Evolutionary conservation across 1,139 yeast species (phyloP), one percentile per base, ranked within the genome.

Genomic region (Geotrichum phurueaensis): DNA sequence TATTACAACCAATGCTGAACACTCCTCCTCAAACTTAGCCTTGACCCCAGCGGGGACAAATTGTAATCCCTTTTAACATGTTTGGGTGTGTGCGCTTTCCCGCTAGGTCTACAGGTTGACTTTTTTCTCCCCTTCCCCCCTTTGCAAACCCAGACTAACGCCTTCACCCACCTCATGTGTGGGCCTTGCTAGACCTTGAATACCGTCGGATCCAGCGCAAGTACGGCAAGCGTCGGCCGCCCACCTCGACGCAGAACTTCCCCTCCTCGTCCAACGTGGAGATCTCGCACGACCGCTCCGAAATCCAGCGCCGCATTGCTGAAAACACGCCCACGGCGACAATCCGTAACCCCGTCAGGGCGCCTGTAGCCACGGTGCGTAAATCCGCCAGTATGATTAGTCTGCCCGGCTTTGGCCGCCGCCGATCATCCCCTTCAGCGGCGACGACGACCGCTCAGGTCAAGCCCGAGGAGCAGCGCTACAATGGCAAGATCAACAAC

Each of bases 131-230:
- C 5, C 18, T 18, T 15, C 5, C 29, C 23, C 54, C 23, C 54
- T 31, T 36, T 36, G 43, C 31, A 4, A 27, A 27, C 9, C 9
- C 31, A 27, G 5, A 10, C 31, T 27, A 27, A 27, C 31, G 31
- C 10, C 10, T 27, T 7, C 31, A 7, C 5, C 31, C 31, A 25
- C 29, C 29, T 25, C 29, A 25, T 25, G 31, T 10, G 23, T 7
- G 52, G 39, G 20, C 29, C 12, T 31, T 33, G 13, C 23, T 31
- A 60, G 63, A 66, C 36, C 59, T 67, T 43, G 71, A 69, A 57
- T 64, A 66, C 59, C 67, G 70, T 7, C 64, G 65, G 27, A 65
- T 68, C n/a, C 60, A 66, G n/a, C 66, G 66, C 61, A 67, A 67
- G 31, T 67, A 69, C 58, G 65, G 67, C 13, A 66, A 67, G 57